Conservation (phyloP, 208 protist species). For the Leptomonas seymouri region DNA sequence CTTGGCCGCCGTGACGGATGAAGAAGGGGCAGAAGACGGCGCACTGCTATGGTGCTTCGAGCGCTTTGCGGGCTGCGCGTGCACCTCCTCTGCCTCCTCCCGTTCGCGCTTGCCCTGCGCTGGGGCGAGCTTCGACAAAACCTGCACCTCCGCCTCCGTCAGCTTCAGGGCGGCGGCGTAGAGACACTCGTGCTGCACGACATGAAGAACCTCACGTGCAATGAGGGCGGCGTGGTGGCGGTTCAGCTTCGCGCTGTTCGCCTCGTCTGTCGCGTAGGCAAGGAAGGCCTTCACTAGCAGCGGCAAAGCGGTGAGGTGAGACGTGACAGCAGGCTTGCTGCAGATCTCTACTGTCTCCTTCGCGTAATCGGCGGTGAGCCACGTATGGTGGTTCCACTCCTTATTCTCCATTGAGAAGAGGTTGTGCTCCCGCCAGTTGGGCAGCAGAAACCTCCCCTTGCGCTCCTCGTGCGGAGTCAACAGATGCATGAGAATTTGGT, state of each 20-base stretch:
- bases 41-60: background rate
- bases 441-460: conserved; percentile 74
- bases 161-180: conserved; percentile 72
- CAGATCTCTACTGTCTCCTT: conserved; percentile 85
- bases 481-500: conserved; percentile 86
- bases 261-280: conserved; percentile 34
- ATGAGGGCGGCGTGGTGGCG: conserved; percentile 70
- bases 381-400: conserved; percentile 88
- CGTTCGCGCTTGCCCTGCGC: conserved; percentile 54
- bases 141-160: conserved; percentile 35
- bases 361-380: conserved; percentile 77
- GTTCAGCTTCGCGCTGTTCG: conserved; percentile 51
- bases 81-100: background rate
- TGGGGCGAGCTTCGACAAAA: conserved; percentile 51
- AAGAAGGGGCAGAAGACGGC: background rate
- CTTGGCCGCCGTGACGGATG: background rate
- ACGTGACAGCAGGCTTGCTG: conserved; percentile 69
- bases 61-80: background rate
- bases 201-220: conserved; percentile 77
- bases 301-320: conserved; percentile 74
- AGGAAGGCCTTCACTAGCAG: conserved; percentile 65
- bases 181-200: conserved; percentile 44
- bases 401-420: conserved; percentile 77
- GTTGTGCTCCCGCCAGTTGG: conserved; percentile 88
- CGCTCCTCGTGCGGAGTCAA: conserved; percentile 73